phyloP scores from a whole-genome alignment of 176 grass and related monocot species.

The Musa acuminata region DNA sequence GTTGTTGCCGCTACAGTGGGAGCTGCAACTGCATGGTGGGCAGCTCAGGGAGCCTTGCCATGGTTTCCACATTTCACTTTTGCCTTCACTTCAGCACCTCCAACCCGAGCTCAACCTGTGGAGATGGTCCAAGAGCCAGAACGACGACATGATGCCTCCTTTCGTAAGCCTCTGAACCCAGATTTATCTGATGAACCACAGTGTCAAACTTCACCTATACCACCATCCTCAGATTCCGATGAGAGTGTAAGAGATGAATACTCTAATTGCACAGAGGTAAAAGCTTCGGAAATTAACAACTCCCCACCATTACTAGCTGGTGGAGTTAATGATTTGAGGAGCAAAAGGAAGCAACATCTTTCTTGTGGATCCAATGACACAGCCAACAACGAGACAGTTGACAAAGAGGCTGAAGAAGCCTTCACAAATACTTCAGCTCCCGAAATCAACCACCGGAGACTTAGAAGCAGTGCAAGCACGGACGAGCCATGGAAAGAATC shows the following conservation, averaged over 20 bases:
- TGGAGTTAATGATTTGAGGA: not conserved
- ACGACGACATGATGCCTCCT: not conserved
- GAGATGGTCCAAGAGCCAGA: too few species aligned
- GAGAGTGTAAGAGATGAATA: not conserved
- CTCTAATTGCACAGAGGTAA: not conserved
- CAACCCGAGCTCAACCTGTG: not conserved
- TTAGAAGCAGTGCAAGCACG: not conserved
- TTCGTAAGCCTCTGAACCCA: not conserved
- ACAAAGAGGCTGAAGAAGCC: not conserved
- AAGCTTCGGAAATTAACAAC: not conserved
- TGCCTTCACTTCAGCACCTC: not conserved
- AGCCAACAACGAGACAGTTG: not conserved
- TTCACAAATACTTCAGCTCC: not conserved
- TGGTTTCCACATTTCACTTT: not conserved
- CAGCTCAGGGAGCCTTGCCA: slow-evolving; percentile 7
- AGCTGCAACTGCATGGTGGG: slow-evolving; percentile 1
- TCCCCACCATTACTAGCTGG: not conserved
- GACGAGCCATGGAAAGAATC: not conserved
- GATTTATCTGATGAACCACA: not conserved
- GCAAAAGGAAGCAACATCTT: not conserved
- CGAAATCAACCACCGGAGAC: not conserved
- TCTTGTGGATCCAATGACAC: slow-evolving; percentile 8
- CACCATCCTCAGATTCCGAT: not conserved
- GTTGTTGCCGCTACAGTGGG: not conserved
- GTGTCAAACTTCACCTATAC: not conserved